phyloP scores from a whole-genome alignment of 2,329 filamentous ascomycete genomes.

The Westerdykella aurantiaca region DNA sequence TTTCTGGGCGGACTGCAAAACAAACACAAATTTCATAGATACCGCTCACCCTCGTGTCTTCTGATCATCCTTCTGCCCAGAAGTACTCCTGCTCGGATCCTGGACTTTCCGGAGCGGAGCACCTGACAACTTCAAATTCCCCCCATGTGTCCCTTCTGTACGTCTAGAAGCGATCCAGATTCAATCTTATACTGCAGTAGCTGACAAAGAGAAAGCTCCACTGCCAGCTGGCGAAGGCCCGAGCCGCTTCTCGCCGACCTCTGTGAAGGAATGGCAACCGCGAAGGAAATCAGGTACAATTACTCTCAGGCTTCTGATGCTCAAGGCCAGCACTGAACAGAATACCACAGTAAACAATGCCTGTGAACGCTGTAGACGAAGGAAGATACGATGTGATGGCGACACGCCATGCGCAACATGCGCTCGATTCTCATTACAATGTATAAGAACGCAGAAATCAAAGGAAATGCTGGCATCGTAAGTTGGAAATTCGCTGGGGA shows the following conservation, averaged over 20 bases:
- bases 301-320: no score
- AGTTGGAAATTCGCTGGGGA: constrained; percentile 14
- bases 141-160: constrained; percentile 35
- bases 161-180: constrained; percentile 3
- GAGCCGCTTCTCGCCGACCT: constrained; percentile 24
- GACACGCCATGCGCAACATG: constrained; percentile 34
- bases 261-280: constrained; percentile 33
- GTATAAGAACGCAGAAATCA: constrained; percentile 33
- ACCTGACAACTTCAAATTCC: constrained; percentile 7
- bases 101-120: constrained; percentile 26
- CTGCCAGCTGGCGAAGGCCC: constrained; percentile 28
- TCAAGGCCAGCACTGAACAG: no score
- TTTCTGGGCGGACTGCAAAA: constrained; percentile 25
- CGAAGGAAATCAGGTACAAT: constrained; percentile 22
- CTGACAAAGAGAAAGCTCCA: constrained; percentile 15
- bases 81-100: constrained; percentile 16
- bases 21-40: constrained; percentile 29
- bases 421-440: constrained; percentile 34
- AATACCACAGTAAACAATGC: constrained; percentile 26
- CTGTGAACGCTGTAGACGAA: constrained; percentile 32
- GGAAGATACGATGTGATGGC: constrained; percentile 36
- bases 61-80: constrained; percentile 16
- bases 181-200: background rate
- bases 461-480: constrained; percentile 33
- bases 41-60: constrained; percentile 14